Evolutionary conservation across 139 green algal genomes (phyloP), one percentile per base, ranked within the genome.

Genomic region (Coelastrella sp.): DNA sequence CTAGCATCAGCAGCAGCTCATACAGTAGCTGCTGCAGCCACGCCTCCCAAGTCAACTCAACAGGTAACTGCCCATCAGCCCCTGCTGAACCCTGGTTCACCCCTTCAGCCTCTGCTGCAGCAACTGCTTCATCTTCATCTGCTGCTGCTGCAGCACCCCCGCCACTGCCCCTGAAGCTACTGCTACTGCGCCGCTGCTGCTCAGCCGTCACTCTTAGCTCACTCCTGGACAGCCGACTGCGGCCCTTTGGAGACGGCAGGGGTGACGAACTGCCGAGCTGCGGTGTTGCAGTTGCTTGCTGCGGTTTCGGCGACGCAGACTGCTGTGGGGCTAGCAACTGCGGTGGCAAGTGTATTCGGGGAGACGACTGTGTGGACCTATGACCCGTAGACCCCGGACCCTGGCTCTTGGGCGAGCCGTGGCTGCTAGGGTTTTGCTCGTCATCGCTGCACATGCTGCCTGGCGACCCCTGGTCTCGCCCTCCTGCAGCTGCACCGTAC

Each of bases 21-120:
- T 93, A 97, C 14, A 97, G 93, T 74, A 98, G 90, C 83, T 95
- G 92, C 57, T 95, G 92, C 81, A 97, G 92, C 96, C 96, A 98
- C n/a, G 91, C 66, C 87, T 91, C 78, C 66, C 66, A 91, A 5
- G 65, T 78, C 19, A 81, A 0, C 59, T 82, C 87, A 17, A 86
- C 32, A 32, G 82, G 65, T 5, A 77, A 13, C 32, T 78, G 32
- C 4, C 65, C 10, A 17, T 79, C 59, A 66, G 32, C 32, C 32
- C 32, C 32, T 47, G 1, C 32, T 47, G 32, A 47, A 47, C 32
- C 32, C 32, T 47, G 32, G 32, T 47, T 47, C 32, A 47, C 32
- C 5, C 47, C 77, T 64, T 17, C 8, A 57, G 58, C 22, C 17
- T 71, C 66, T 76, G 7, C 84, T 71, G 54, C 23, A 58, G 66